Evolutionary conservation across 805 yeast species (phyloP).

Genomic region (Teunomyces kruisii): DNA sequence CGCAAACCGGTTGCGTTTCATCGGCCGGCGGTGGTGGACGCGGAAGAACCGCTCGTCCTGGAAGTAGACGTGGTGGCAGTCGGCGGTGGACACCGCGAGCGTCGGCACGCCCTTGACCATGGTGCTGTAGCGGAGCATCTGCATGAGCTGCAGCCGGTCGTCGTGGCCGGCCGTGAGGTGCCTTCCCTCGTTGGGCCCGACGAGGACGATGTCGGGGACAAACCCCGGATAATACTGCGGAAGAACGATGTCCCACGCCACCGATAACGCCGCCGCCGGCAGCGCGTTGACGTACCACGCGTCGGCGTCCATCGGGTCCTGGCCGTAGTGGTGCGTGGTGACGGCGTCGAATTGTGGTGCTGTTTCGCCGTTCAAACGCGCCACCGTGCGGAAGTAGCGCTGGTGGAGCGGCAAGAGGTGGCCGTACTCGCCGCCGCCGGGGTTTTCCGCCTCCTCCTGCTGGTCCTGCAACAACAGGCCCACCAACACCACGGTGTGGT

Average conservation of each 20-base stretch:
- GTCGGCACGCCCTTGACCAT: slow-evolving; percentile 16
- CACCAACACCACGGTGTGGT: slow-evolving; percentile 31
- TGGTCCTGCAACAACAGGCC: slow-evolving; percentile 27
- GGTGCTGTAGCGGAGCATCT: slow-evolving; percentile 18
- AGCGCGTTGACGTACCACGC: slow-evolving; percentile 35
- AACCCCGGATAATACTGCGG: slow-evolving; percentile 20
- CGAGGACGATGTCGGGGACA: slow-evolving; percentile 29
- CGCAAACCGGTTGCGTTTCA: slow-evolving; percentile 20
- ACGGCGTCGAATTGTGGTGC: no score
- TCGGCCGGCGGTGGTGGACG: slow-evolving; percentile 6
- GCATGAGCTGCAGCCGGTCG: slow-evolving; percentile 8
- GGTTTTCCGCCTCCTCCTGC: slow-evolving; percentile 3
- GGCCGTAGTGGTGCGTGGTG: slow-evolving; percentile 17
- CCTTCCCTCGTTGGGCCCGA: slow-evolving; percentile 35
- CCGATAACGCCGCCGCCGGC: slow-evolving; percentile 23
- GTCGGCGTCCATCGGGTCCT: slow-evolving; percentile 31
- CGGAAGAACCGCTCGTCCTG: slow-evolving; percentile 31
- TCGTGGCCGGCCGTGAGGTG: slow-evolving; percentile 3
- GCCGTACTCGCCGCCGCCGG: slow-evolving; percentile 35
- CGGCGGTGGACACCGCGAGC: slow-evolving; percentile 25
- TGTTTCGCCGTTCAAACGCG: no score
- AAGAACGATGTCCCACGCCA: slow-evolving; percentile 26
- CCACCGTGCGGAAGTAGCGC: no score
- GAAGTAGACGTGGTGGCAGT: slow-evolving; percentile 29
- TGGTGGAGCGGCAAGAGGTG: slow-evolving; percentile 33